Percentiles rank a stretch among this genome's conserved stretches.
phyloP scores from a whole-genome alignment of 129 eudicot species.

The Daucus carota region DNA sequence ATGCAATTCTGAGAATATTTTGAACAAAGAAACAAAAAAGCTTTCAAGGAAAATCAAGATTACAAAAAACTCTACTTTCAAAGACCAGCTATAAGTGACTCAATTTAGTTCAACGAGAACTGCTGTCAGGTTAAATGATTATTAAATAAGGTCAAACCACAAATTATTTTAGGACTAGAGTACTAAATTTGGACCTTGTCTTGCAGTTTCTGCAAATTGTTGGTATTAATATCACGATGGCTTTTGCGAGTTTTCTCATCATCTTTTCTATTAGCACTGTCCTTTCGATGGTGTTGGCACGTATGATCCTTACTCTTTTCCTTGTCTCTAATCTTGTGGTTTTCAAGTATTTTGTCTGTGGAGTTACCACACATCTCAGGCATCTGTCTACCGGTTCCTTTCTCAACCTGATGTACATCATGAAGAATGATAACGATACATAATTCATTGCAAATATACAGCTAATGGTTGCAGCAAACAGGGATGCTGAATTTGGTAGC shows the following conservation, averaged over 20 bases:
- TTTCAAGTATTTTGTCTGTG: constrained; percentile 36
- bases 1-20: not conserved
- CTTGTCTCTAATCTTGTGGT: constrained; percentile 28
- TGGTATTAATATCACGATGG: constrained; percentile 15
- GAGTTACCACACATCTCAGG: constrained; percentile 28
- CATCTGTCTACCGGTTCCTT: constrained; percentile 39
- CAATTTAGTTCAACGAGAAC: not conserved
- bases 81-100: not conserved
- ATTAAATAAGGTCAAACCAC: not conserved
- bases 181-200: constrained; percentile 11
- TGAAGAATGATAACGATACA: not conserved
- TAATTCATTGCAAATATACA: not conserved
- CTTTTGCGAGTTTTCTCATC: constrained; percentile 35
- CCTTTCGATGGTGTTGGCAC: constrained; percentile 41
- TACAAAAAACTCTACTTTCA: not conserved
- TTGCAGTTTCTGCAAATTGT: constrained; percentile 2
- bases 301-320: constrained; percentile 43
- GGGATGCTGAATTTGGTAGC: not conserved
- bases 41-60: not conserved
- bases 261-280: constrained; percentile 29
- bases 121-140: not conserved
- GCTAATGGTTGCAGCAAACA: not conserved
- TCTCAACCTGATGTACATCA: constrained; percentile 35
- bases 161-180: not conserved
- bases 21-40: not conserved